phyloP scores from a whole-genome alignment of 2,329 filamentous ascomycete genomes.

The Penicillium palitans region DNA sequence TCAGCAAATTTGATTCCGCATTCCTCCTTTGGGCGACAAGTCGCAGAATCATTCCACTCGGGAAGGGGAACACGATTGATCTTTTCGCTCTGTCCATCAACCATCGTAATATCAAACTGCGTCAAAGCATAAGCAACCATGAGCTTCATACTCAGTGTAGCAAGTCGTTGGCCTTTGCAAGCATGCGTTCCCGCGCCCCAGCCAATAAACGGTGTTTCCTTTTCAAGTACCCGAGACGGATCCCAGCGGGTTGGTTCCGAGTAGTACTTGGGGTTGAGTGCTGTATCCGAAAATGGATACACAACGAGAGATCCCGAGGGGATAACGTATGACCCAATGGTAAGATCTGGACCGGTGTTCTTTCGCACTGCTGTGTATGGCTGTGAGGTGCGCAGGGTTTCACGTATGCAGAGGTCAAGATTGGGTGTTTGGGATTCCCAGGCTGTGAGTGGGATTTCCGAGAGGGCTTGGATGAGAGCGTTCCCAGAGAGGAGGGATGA shows the following conservation, averaged over 20 bases:
- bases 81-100: background rate
- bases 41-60: conserved; percentile 10
- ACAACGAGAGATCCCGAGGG: conserved; percentile 7
- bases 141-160: conserved; percentile 12
- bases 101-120: conserved; percentile 7
- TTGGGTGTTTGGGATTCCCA: conserved; percentile 12
- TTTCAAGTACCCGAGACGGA: conserved; percentile 6
- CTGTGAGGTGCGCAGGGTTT: conserved; percentile 12
- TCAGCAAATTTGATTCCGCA: conserved; percentile 3
- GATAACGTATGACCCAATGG: conserved; percentile 3
- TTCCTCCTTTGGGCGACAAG: conserved; percentile 10
- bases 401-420: conserved; percentile 12
- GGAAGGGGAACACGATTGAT: background rate
- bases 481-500: background rate
- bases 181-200: conserved; percentile 13
- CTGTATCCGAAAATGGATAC: conserved; percentile 15
- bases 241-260: conserved; percentile 10
- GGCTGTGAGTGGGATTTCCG: conserved; percentile 2
- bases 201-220: conserved; percentile 2
- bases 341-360: conserved; percentile 10
- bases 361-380: conserved; percentile 14
- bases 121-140: conserved; percentile 5
- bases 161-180: conserved; percentile 17
- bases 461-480: conserved; percentile 2
- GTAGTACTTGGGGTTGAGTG: conserved; percentile 7